These are phyloP conservation scores for Mycena olivaceomarginata DNA, from an alignment of 768 basidiomycete genomes.

Conservation along the genomic window DNA sequence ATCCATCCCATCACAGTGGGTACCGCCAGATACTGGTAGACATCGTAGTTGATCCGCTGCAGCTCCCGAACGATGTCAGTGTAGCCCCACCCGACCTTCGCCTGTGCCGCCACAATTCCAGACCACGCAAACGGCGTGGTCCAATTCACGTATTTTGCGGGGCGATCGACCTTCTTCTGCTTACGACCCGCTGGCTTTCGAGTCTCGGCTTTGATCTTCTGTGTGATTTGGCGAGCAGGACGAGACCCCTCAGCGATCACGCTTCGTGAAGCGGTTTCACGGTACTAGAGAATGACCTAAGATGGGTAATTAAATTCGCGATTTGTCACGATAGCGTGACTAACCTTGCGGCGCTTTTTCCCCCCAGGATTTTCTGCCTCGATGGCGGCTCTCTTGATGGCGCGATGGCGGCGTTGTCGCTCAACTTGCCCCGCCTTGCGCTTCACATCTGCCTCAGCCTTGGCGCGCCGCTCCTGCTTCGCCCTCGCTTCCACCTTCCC, in stretches of 20 bases:
- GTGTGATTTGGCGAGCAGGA: no score
- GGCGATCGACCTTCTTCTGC: no score
- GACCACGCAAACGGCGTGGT: no score
- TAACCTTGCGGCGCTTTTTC: slow-evolving; percentile 25
- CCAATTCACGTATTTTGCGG: no score
- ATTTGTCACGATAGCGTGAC: neutral
- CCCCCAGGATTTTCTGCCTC: slow-evolving; percentile 24
- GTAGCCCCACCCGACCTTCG: no score
- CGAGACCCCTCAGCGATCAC: no score
- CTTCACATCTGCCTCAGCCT: slow-evolving; percentile 3
- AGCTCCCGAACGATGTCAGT: slow-evolving; percentile 27
- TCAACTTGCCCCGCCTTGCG: slow-evolving; percentile 33
- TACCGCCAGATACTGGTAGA: slow-evolving; percentile 22
- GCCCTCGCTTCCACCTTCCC: neutral
- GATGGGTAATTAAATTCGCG: neutral
- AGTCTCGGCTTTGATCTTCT: no score
- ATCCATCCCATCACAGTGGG: slow-evolving; percentile 29
- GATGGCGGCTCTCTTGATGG: slow-evolving; percentile 4
- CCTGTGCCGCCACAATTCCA: no score
- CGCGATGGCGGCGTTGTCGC: no score
- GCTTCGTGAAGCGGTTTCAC: no score
- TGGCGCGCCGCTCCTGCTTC: neutral
- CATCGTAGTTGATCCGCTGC: slow-evolving; percentile 16
- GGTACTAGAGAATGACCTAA: no score
- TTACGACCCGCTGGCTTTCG: no score